These are phyloP conservation scores for Knufia fluminis DNA, from an alignment of 2,329 filamentous ascomycete genomes.

Conservation along the genomic window DNA sequence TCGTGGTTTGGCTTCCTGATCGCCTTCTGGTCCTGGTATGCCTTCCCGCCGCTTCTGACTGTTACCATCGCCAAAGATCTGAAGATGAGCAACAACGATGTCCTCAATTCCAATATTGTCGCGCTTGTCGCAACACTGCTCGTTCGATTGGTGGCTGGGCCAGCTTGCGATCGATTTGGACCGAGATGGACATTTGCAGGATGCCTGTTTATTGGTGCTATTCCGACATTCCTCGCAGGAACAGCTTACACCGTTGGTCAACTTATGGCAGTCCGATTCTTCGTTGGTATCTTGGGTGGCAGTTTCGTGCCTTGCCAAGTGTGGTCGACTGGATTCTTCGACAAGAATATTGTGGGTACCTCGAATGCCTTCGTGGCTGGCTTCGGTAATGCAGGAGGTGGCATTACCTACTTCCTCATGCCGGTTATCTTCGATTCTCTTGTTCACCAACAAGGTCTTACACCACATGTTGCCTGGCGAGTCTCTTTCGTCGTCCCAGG, in stretches of 20 bases:
- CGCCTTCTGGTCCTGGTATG: conserved; percentile 83
- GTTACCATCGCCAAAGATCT: conserved; percentile 75
- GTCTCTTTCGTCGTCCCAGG: conserved; percentile 78
- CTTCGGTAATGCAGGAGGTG: conserved; percentile 78
- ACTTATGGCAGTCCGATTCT: conserved; percentile 36
- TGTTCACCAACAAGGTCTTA: conserved; percentile 49
- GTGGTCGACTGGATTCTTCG: conserved; percentile 87
- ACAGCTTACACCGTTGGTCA: conserved; percentile 58
- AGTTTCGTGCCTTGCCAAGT: conserved; percentile 60
- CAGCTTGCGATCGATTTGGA: conserved; percentile 76
- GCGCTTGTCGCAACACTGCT: conserved; percentile 66
- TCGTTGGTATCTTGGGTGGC: conserved; percentile 36
- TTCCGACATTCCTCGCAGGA: conserved; percentile 75
- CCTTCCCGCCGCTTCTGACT: conserved; percentile 73
- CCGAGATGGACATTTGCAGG: conserved; percentile 70
- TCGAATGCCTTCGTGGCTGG: conserved; percentile 79
- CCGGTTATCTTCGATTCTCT: conserved; percentile 78
- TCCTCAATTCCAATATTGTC: conserved; percentile 85
- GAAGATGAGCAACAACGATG: conserved; percentile 56
- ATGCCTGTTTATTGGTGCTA: conserved; percentile 65
- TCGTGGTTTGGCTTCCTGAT: conserved; percentile 80
- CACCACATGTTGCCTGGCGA: conserved; percentile 66
- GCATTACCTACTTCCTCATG: conserved; percentile 91
- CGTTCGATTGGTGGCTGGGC: conserved; percentile 67
- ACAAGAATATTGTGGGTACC: conserved; percentile 83